Conservation (phyloP, 2,329 filamentous ascomycete genomes). For the Nemania diffusa region DNA sequence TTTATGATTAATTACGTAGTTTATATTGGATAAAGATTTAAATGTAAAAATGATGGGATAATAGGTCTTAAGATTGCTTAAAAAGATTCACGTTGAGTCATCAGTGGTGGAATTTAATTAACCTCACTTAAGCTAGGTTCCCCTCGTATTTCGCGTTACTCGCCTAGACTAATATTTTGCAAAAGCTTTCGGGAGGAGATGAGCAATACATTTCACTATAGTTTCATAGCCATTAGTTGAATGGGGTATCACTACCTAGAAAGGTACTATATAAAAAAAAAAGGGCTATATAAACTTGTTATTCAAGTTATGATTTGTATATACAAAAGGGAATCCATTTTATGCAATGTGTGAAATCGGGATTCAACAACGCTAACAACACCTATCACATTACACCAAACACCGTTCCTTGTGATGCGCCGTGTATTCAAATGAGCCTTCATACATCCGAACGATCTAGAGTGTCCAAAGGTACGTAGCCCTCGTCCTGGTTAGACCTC, state of each 20-base stretch:
- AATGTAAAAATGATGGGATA: neutral
- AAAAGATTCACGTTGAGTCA: neutral
- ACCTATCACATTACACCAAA: slow-evolving; percentile 4
- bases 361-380: slow-evolving; percentile 8
- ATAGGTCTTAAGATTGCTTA: neutral
- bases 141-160: slow-evolving; percentile 15
- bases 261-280: neutral
- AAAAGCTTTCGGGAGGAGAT: no score
- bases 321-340: slow-evolving; percentile 20
- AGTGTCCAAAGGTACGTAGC: slow-evolving; percentile 69
- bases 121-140: slow-evolving; percentile 12
- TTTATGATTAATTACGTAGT: neutral
- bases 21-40: neutral
- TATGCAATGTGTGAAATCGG: slow-evolving; percentile 10
- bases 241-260: neutral
- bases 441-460: slow-evolving; percentile 54
- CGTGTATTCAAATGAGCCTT: slow-evolving; percentile 12
- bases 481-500: slow-evolving; percentile 57
- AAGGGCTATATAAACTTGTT: slow-evolving; percentile 1
- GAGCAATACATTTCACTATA: neutral
- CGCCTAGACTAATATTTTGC: neutral
- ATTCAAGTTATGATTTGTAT: slow-evolving; percentile 21
- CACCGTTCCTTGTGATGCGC: slow-evolving; percentile 15
- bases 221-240: neutral
- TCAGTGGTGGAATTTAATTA: neutral